These are phyloP conservation scores for Hyaloperonospora arabidopsidis DNA, from an alignment of 352 stramenopile genomes.

Conservation along the genomic window DNA sequence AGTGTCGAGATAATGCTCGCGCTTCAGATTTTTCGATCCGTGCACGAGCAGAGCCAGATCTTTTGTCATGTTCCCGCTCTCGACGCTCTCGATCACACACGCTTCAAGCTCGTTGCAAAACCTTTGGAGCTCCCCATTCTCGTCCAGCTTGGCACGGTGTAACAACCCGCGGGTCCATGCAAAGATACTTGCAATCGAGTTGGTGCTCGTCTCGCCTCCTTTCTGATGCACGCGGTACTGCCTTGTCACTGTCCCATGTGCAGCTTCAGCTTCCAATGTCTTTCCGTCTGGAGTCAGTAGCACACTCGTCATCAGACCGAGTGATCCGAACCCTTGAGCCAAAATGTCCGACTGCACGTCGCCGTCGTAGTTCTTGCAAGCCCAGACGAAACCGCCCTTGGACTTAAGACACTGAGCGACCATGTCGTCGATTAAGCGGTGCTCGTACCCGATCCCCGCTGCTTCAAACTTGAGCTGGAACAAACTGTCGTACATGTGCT, in stretches of 20 bases:
- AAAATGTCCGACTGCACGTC: slow-evolving; percentile 88
- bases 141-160: slow-evolving; percentile 81
- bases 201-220: slow-evolving; percentile 81
- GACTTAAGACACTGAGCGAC: slow-evolving; percentile 85
- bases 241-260: slow-evolving; percentile 84
- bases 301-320: slow-evolving; percentile 86
- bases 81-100: slow-evolving; percentile 74
- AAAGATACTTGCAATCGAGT: slow-evolving; percentile 86
- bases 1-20: slow-evolving; percentile 80
- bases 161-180: slow-evolving; percentile 80
- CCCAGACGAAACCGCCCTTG: slow-evolving; percentile 85
- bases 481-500: slow-evolving; percentile 74
- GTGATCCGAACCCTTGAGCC: slow-evolving; percentile 81
- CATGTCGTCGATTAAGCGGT: slow-evolving; percentile 88
- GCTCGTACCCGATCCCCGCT: slow-evolving; percentile 72
- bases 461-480: slow-evolving; percentile 72
- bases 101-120: slow-evolving; percentile 74
- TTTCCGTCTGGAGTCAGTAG: slow-evolving; percentile 77
- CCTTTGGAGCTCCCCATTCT: slow-evolving; percentile 60
- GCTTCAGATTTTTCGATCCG: slow-evolving; percentile 57
- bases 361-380: slow-evolving; percentile 89
- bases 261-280: slow-evolving; percentile 83
- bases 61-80: slow-evolving; percentile 82
- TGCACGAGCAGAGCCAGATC: slow-evolving; percentile 80
- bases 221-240: slow-evolving; percentile 87